Percentiles rank a stretch among this genome's conserved stretches.
Evolutionary conservation across 192 early-diverging fungal species (phyloP).

Genomic region (Podochytrium sp.): DNA sequence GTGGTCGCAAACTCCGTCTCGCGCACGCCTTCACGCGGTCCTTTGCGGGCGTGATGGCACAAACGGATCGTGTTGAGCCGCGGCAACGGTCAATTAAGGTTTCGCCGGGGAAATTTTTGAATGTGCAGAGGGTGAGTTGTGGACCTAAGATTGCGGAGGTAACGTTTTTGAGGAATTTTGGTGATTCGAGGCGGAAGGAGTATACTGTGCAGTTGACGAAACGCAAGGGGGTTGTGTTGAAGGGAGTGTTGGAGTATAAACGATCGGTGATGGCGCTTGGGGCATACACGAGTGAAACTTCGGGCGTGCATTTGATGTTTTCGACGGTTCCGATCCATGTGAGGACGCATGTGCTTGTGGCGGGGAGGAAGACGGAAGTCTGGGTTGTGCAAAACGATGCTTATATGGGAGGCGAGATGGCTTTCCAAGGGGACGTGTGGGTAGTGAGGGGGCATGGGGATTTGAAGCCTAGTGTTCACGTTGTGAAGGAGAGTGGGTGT

Average conservation of each 20-base stretch:
- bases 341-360: slow-evolving; percentile 29
- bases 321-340: slow-evolving; percentile 63
- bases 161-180: slow-evolving; percentile 73
- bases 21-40: slow-evolving; percentile 62
- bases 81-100: not conserved
- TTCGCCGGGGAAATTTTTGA: not conserved
- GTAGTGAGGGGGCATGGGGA: slow-evolving; percentile 31
- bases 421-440: slow-evolving; percentile 56
- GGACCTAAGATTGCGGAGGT: not conserved
- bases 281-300: slow-evolving; percentile 53
- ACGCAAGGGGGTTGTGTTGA: slow-evolving; percentile 34
- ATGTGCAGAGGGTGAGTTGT: slow-evolving; percentile 8
- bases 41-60: slow-evolving; percentile 55
- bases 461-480: slow-evolving; percentile 30
- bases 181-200: slow-evolving; percentile 33
- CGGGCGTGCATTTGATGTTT: slow-evolving; percentile 58
- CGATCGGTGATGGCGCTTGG: slow-evolving; percentile 66
- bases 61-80: slow-evolving; percentile 10
- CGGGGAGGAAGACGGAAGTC: slow-evolving; percentile 48
- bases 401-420: slow-evolving; percentile 55
- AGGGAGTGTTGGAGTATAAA: slow-evolving; percentile 59
- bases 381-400: slow-evolving; percentile 66
- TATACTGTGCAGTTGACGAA: slow-evolving; percentile 45
- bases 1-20: slow-evolving; percentile 61
- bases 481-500: slow-evolving; percentile 8